Percentiles rank a stretch among this genome's conserved stretches.
These are phyloP conservation scores for Chlorociboria aeruginascens DNA, from an alignment of 495 filamentous ascomycete genomes.

Conservation along the genomic window DNA sequence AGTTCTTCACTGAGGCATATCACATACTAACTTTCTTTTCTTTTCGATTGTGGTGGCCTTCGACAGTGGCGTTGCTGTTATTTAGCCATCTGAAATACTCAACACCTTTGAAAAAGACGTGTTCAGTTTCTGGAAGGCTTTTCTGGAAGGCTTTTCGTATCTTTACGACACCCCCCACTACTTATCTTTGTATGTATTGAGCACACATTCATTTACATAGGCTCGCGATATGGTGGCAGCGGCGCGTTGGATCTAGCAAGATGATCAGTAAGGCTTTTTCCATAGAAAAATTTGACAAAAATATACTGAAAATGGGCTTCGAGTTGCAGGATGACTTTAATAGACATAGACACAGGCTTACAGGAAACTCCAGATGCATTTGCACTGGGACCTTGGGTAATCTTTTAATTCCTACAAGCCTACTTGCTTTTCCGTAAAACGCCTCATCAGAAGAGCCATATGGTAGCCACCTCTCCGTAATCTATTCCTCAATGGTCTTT, in stretches of 20 bases:
- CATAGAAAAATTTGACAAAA: neutral
- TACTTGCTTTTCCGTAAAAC: neutral
- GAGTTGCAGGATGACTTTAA: neutral
- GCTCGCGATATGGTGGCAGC: no score
- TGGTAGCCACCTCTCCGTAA: neutral
- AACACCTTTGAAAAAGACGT: no score
- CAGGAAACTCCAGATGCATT: neutral
- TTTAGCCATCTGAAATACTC: no score
- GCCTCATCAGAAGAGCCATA: neutral
- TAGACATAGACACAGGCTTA: neutral
- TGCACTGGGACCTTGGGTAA: neutral
- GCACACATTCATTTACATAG: no score
- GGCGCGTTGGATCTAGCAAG: neutral
- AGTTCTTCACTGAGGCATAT: no score
- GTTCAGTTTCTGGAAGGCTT: no score
- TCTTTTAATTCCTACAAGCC: neutral
- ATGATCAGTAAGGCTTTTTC: neutral
- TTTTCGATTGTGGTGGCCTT: no score
- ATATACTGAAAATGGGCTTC: neutral
- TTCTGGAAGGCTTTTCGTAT: no score
- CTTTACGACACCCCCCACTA: no score
- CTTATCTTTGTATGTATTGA: no score
- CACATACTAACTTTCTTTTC: no score
- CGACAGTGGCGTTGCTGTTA: no score
- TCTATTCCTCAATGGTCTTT: constrained; percentile 87